Evolutionary conservation across 495 filamentous ascomycete genomes (phyloP), one percentile per base, ranked within the genome.

Genomic region (Neurospora hispaniola): DNA sequence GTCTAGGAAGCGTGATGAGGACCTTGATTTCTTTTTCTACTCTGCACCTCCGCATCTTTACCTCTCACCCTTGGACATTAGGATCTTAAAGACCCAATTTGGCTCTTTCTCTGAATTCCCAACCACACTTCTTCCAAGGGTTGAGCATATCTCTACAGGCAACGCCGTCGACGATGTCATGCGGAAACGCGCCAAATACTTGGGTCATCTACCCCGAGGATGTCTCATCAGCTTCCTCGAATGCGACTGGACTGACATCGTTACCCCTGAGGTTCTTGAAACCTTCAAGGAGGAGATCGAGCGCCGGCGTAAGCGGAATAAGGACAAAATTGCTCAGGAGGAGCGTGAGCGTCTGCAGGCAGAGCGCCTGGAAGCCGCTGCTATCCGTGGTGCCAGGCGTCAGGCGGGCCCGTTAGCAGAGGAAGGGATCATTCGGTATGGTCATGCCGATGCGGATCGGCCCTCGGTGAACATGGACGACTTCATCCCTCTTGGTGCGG

Each of bases 211-310:
- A 16, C 96, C 96, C 0, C 89, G 94, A 71, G 96, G 96, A 3
- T 98, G 95, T 80, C 93, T 97, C 74, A 93, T 98, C 48, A 92
- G 87, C 75, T 98, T 98, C 77, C 83, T 99, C 0, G 96, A 98
- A 81, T 99, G 96, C 76, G 94, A 99, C 79, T 99, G 96, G 96
- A 93, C 93, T 2, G 96, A 97, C 75, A 89, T 94, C 18, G 93
- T 99, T 20, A 82, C 87, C 7, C 85, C 89, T 3, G 93, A 94
- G 68, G 85, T 95, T 11, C 83, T 99, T 18, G 88, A 88, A 20
- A 83, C 84, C 3, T 99, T 97, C 82, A 84, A 85, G 23, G 78
- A 84, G 2, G 94, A 98, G 76, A 92, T 94, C 48, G 92, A 94
- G 74, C 88, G 90, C 66, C 85, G 96, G 42, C 86, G 94, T 42